Base-by-base conservation (phyloP, 2,329 filamentous ascomycete genomes). In the Chrysoporthe deuterocubensis region DNA sequence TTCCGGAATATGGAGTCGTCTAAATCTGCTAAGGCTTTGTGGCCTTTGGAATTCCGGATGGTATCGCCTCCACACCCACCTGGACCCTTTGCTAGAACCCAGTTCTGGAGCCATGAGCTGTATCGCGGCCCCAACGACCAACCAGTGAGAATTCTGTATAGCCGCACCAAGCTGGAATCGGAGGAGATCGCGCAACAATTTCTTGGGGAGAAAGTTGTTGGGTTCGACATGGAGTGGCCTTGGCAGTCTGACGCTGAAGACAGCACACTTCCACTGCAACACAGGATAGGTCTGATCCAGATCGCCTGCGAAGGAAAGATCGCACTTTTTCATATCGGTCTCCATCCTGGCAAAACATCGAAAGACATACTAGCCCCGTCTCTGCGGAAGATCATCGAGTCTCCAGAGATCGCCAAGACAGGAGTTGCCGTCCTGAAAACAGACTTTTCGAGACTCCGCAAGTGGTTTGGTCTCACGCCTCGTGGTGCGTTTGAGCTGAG, bases 221-320 rank as follows among this genome's bases (percentile, higher is more conserved):
- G 94, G 0, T 94, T 97, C 70, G 94, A 97, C 74, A 84, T 97
- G 71, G 95, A 97, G 80, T 97, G 95, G 95, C 84, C 88, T 64
- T 71, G 81, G 1, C 80, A 85, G 9, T 82, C 87, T 0, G 26
- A 72, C 7, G 64, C 56, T 18, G 50, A 62, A 1, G 80, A 75
- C 3, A 81, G 77, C 26, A 73, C 71, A 7, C 77, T 83, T 2
- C 82, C 83, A 2, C 79, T 89, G 6, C 90, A 92, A 71, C 82
- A 85, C 63, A 92, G 93, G 70, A 87, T 96, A 9, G 94, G 92
- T 0, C 79, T 97, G 43, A 90, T 97, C 54, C 94, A 97, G 77
- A 77, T 97, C 34, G 93, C 94, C 0, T 92, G 89, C 68, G 87
- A 92, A 57, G 87, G 90, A 70, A 90, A 88, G 18, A 90, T 97